Evolutionary conservation across 768 basidiomycete genomes (phyloP), one percentile per base, ranked within the genome.

Genomic region (Kwoniella sp.): DNA sequence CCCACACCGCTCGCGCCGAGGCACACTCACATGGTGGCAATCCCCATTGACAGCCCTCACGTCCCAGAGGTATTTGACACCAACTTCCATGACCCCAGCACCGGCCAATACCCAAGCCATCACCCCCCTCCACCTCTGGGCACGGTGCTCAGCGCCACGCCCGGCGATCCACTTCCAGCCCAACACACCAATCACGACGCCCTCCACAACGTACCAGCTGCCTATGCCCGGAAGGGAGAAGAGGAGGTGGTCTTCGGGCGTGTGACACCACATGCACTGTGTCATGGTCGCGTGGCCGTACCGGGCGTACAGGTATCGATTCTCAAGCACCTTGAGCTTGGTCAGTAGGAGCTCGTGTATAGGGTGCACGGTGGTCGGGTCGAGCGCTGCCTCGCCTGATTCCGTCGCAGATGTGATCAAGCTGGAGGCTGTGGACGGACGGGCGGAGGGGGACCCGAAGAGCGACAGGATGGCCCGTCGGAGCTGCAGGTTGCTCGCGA

Each of bases 261-360:
- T 17, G 9, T 31, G 19, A 50, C 66, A 68, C 66, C 66, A 68
- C 6, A 54, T 37, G 37, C 66, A 68, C 10, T 51, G 28, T 22
- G 42, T 19, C 3, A 68, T 19, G 5, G 60, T 26, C 0, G 33
- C 26, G 57, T 71, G 69, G 5, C 67, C 69, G 49, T 56, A 69
- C 46, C 62, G 56, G 14, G 55, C 34, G 47, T 71, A 71, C 11
- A 63, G 42, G 10, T 59, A 31, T 20, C 69, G 55, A 28, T 54
- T 62, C 27, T 68, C 66, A 27, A 71, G 42, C 9, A 51, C 50
- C 17, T 50, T 37, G 15, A 71, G 50, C 46, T 59, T 63, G 17
- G 56, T 47, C 5, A 66, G 33, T 3, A 71, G 38, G 8, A 65
- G 40, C 26, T 66, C 67, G 15, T 40, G 10, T 31, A 50, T 41